Conservation (phyloP, 164 flowering plant species). For the Umbilicus rupestris region DNA sequence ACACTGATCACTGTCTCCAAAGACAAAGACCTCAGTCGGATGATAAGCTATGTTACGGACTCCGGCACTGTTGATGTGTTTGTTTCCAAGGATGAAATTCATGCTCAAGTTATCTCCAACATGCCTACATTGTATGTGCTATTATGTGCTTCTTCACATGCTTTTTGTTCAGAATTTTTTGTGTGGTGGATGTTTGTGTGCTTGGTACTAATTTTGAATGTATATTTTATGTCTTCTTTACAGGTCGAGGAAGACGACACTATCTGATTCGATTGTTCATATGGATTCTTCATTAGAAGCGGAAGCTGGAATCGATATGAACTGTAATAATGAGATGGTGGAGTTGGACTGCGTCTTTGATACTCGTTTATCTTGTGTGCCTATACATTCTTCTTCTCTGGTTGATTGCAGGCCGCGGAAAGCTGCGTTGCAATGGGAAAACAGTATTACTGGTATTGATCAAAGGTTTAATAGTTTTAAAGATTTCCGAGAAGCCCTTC, state of each 20-base stretch:
- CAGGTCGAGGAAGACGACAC: slow-evolving; percentile 8
- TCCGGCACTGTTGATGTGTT: slow-evolving; percentile 13
- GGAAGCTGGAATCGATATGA: slow-evolving; percentile 4
- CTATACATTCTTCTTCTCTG: neutral
- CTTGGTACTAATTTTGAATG: neutral
- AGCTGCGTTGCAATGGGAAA: slow-evolving; percentile 12
- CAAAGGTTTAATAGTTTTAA: slow-evolving; percentile 13
- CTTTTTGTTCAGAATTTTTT: neutral
- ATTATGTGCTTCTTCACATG: neutral
- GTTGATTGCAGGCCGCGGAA: slow-evolving; percentile 6
- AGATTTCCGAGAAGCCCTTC: slow-evolving; percentile 12
- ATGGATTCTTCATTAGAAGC: neutral
- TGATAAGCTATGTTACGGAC: slow-evolving; percentile 9
- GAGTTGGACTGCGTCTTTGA: slow-evolving; percentile 9
- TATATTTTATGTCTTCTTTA: neutral
- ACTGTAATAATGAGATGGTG: slow-evolving; percentile 6
- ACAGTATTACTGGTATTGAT: slow-evolving; percentile 12
- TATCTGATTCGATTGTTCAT: neutral
- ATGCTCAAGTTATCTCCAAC: neutral
- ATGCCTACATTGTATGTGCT: neutral
- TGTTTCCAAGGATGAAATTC: slow-evolving; percentile 6
- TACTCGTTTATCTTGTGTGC: slow-evolving; percentile 1
- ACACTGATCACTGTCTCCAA: slow-evolving; percentile 11
- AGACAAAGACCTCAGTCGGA: slow-evolving; percentile 10
- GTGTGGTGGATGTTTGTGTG: too few relatives aligned